Percentiles rank a stretch among this genome's conserved stretches.
Evolutionary conservation across 192 early-diverging fungal species (phyloP).

Genomic region (Pilobolus umbonatus): DNA sequence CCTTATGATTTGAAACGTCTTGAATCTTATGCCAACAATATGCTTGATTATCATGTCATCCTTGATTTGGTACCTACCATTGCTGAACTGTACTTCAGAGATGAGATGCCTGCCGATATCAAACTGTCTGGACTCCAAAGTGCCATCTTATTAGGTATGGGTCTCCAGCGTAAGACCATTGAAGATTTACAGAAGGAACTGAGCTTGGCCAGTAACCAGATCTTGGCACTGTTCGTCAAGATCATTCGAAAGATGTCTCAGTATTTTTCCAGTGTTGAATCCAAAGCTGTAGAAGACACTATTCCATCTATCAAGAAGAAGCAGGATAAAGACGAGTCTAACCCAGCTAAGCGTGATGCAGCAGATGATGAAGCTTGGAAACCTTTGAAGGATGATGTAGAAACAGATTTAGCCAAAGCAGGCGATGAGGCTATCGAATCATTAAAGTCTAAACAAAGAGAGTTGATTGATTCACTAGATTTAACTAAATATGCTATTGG

Average conservation of each 20-base stretch:
- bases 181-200: slow-evolving; percentile 88
- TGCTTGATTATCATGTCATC: slow-evolving; percentile 97
- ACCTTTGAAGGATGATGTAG: slow-evolving; percentile 67
- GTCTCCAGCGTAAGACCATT: slow-evolving; percentile 89
- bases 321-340: background rate
- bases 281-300: slow-evolving; percentile 39
- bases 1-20: slow-evolving; percentile 94
- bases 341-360: slow-evolving; percentile 35
- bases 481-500: slow-evolving; percentile 70
- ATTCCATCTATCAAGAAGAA: slow-evolving; percentile 26
- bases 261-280: slow-evolving; percentile 62
- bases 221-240: slow-evolving; percentile 94
- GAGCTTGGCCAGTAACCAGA: slow-evolving; percentile 72
- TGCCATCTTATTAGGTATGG: slow-evolving; percentile 81
- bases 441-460: slow-evolving; percentile 68
- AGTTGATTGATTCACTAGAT: slow-evolving; percentile 75
- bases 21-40: slow-evolving; percentile 92
- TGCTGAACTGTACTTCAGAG: slow-evolving; percentile 74
- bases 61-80: slow-evolving; percentile 86
- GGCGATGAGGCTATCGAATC: slow-evolving; percentile 64
- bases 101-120: slow-evolving; percentile 52
- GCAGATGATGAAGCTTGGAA: slow-evolving; percentile 87
- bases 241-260: slow-evolving; percentile 79
- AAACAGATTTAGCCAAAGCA: slow-evolving; percentile 82
- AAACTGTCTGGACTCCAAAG: slow-evolving; percentile 83